Evolutionary conservation across 108 stramenopile genomes (phyloP), one percentile per base, ranked within the genome.

Genomic region (Stephanodiscus triporus): DNA sequence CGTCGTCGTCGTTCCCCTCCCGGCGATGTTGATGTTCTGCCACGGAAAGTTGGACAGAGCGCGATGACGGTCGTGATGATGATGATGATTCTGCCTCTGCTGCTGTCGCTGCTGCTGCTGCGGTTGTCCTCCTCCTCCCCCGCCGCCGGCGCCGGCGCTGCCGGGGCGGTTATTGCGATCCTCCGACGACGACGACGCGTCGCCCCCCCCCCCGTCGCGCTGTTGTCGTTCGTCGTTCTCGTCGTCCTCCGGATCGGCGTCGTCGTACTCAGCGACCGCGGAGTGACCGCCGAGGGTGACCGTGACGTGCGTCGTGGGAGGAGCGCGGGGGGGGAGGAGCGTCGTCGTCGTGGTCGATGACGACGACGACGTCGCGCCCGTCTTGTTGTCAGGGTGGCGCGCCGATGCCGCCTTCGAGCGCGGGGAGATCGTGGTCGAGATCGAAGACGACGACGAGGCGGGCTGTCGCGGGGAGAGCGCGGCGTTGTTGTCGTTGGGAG

Each of bases 221-320:
- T n/a, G n/a, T n/a, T n/a, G n/a, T n/a, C n/a, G n/a, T n/a, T n/a
- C 43, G 43, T 45, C 14, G 43, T 45, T 16, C 13, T 3, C 16
- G 16, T 45, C 66, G 53, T 43, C 67, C 37, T 23, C 60, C n/a
- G 63, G 68, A 53, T 82, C 85, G 69, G 86, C 86, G 16, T 76
- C 74, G 43, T 84, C 61, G 68, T 87, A 69, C 13, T 73, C 71
- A 13, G 84, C 40, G 58, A 59, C 61, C 11, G 77, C n/a, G n/a
- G n/a, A 78, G 51, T 88, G 87, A 30, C 87, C 87, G 1, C 87
- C 87, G 49, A 88, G 67, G 2, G 83, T 72, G 19, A 88, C 84
- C 9, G 73, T 50, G 29, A 92, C 91, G 67, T 92, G 88, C 2
- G 91, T 75, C 43, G 43, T 45, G 43, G 43, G 43, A 0, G 43